These are phyloP conservation scores for Taphrina betulina DNA, from an alignment of 1,139 yeast genomes.

Conservation along the genomic window DNA sequence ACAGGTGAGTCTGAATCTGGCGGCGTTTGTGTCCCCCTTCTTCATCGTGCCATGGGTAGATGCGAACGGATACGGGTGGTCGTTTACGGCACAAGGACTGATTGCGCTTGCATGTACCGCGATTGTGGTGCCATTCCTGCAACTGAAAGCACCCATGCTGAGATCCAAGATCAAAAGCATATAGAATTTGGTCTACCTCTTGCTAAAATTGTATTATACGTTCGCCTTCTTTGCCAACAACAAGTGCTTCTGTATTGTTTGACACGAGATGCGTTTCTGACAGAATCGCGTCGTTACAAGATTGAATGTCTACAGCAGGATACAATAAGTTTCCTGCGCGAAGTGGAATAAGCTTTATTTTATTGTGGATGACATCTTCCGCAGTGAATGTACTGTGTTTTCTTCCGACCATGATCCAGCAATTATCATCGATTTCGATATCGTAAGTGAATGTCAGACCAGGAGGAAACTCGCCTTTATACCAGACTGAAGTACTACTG, in stretches of 20 bases:
- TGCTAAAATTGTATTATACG: no score
- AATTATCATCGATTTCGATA: constrained; percentile 5
- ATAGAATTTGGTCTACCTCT: no score
- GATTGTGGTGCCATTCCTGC: constrained; percentile 7
- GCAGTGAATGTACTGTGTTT: constrained; percentile 1
- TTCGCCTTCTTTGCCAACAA: no score
- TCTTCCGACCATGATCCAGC: constrained; percentile 21
- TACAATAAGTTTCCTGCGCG: background rate
- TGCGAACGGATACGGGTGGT: constrained; percentile 36
- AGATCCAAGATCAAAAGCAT: no score
- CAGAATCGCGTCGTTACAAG: no score
- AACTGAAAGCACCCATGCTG: no score
- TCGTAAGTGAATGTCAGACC: constrained; percentile 1
- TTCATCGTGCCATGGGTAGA: constrained; percentile 32
- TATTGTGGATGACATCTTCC: background rate
- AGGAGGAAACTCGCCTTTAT: background rate
- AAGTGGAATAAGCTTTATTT: background rate
- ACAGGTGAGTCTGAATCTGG: constrained; percentile 31
- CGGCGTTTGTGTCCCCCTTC: constrained; percentile 34
- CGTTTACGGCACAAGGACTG: constrained; percentile 34
- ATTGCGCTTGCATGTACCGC: constrained; percentile 9
- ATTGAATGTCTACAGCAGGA: no score
- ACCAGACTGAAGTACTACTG: background rate
- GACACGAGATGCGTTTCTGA: background rate
- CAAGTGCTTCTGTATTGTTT: no score